Evolutionary conservation across 345 rosid genomes (phyloP), one percentile per base, ranked within the genome.

Genomic region (Eucalyptus erythrocorys): DNA sequence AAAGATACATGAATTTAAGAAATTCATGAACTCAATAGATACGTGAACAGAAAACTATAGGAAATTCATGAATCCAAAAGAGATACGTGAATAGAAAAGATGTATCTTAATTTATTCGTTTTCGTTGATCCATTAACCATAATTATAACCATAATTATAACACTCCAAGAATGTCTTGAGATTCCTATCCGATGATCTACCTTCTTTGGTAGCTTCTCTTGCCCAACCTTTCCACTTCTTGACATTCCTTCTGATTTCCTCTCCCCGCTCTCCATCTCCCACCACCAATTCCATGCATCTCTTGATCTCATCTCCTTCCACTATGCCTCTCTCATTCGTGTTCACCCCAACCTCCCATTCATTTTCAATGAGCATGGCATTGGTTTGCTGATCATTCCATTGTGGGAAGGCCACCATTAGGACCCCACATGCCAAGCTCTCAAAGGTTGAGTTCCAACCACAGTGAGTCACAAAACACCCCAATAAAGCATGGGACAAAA

Each of bases 401-500:
- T 94, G 98, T 0, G 97, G 97, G 79, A 95, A 93, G 10, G 97
- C 97, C 89, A 95, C 97, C 43, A 93, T 91, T 3, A 95, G 96
- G 68, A 93, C 93, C 53, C 97, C 96, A 0, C 59, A 87, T 2
- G 87, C 93, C 85, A 96, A 82, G 87, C 94, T 94, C 92, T 96
- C 99, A 30, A 94, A 5, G 4, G 95, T 94, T 7, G 99, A 94
- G 91, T 94, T 96, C 97, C 98, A 96, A 16, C 97, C 97, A 27
- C 97, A 93, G 87, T 96, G 97, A 5, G 94, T 91, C 86, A 96
- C 88, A 43, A 94, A 96, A 81, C 97, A 96, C 3, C 97, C 96
- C 1, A 94, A 30, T 6, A 96, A 90, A 5, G 88, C 89, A 40
- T 95, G 95, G 6, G 94, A 94, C 81, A 96, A 87, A 26, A 95